Evolutionary conservation across 495 filamentous ascomycete species (phyloP).

Genomic region (Cudoniella acicularis): DNA sequence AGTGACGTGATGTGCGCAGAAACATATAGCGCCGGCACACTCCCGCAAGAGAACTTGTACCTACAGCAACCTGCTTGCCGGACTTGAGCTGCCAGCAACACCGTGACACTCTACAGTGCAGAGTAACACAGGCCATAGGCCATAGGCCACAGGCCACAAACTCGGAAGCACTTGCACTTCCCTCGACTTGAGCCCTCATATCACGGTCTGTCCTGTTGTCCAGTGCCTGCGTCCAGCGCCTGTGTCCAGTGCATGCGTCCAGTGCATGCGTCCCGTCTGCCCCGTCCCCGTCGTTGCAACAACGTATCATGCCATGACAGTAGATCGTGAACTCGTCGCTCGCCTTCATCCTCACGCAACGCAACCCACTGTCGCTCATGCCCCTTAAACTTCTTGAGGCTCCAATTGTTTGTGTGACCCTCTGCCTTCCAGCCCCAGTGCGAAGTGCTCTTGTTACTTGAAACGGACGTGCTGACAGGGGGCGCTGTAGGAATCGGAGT

Average conservation of each 20-base stretch:
- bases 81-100: too few relatives aligned
- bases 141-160: neutral
- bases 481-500: neutral
- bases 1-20: neutral
- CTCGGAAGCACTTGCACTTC: neutral
- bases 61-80: neutral
- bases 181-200: too few relatives aligned
- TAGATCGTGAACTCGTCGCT: neutral
- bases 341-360: neutral
- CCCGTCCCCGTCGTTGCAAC: neutral
- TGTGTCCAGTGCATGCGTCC: too few relatives aligned
- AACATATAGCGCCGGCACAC: neutral
- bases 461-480: neutral
- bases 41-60: neutral
- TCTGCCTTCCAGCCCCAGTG: neutral
- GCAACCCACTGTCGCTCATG: slow-evolving; percentile 8
- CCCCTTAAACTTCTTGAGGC: too few relatives aligned
- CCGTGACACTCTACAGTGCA: too few relatives aligned
- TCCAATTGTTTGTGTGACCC: slow-evolving; percentile 1
- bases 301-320: neutral
- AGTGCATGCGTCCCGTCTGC: too few relatives aligned
- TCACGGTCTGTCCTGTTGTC: too few relatives aligned
- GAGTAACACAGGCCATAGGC: too few relatives aligned
- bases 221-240: too few relatives aligned
- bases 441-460: neutral